A percentile compares a stretch with the other conserved stretches of the same genome.
phyloP scores from a whole-genome alignment of 768 basidiomycete species.

The Crucibulum laeve region DNA sequence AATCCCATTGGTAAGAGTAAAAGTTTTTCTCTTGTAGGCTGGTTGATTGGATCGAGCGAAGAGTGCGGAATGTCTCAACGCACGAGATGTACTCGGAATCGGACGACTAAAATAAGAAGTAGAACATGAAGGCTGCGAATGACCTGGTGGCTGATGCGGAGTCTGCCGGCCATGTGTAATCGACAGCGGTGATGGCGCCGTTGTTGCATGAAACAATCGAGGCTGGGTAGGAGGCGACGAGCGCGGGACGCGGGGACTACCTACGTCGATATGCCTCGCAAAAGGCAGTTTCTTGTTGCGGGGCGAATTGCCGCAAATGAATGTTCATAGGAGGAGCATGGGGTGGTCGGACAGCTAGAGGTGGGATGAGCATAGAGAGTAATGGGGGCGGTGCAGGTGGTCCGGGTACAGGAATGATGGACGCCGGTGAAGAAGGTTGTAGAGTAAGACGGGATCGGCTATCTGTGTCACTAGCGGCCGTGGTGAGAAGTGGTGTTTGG shows the following conservation, averaged over 20 bases:
- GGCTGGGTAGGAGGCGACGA: not conserved
- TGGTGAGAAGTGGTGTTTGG: constrained; percentile 1
- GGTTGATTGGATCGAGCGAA: constrained; percentile 5
- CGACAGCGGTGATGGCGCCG: too few species aligned
- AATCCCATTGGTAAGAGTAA: too few species aligned
- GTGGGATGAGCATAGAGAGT: not conserved
- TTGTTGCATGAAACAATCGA: not conserved
- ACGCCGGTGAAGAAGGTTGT: too few species aligned
- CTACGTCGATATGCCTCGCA: not conserved
- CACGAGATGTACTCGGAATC: not conserved
- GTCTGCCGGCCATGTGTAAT: too few species aligned
- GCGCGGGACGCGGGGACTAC: not conserved
- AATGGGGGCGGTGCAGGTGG: not conserved
- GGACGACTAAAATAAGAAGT: not conserved
- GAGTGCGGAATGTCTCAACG: not conserved
- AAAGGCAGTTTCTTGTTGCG: too few species aligned
- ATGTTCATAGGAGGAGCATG: too few species aligned
- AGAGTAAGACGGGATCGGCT: not conserved
- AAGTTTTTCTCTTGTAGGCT: constrained; percentile 4
- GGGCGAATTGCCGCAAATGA: too few species aligned
- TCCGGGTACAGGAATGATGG: not conserved
- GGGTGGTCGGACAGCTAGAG: not conserved
- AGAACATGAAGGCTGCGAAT: too few species aligned
- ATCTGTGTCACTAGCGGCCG: not conserved
- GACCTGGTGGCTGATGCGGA: too few species aligned